Evolutionary conservation across 164 flowering plant species (phyloP).

Genomic region (Liriodendron chinense): DNA sequence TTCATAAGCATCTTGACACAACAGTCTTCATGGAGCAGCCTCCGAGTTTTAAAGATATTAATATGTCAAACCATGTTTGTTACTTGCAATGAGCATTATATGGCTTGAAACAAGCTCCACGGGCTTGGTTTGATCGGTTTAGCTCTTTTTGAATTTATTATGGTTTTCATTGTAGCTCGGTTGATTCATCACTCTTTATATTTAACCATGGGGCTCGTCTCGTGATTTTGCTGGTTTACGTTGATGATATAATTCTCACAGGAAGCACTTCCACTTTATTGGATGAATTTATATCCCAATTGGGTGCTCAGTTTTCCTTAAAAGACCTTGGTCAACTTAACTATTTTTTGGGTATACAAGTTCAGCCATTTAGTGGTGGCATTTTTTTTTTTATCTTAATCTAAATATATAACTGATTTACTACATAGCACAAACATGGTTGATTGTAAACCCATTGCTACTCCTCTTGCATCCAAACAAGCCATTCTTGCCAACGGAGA

Average conservation of each 20-base stretch:
- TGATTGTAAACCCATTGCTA: background rate
- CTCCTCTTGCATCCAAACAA: background rate
- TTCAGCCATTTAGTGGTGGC: background rate
- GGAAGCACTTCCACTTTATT: background rate
- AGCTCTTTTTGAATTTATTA: background rate
- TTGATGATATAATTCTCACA: background rate
- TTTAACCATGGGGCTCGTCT: background rate
- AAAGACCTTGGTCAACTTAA: background rate
- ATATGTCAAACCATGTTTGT: background rate
- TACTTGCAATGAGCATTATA: background rate
- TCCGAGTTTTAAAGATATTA: background rate
- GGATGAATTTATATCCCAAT: background rate
- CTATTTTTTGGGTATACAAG: background rate
- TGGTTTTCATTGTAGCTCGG: background rate
- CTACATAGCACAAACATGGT: too few species aligned
- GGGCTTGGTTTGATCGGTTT: background rate
- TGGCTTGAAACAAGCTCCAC: too few species aligned
- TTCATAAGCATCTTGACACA: background rate
- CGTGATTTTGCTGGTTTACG: background rate
- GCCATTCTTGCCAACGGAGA: background rate
- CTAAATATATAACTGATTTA: background rate
- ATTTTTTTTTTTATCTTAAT: background rate
- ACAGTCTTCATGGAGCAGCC: background rate
- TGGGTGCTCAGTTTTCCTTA: background rate
- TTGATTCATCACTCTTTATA: background rate